Percentiles rank a stretch among this genome's conserved stretches.
phyloP scores from a whole-genome alignment of 441 rosid species.

The Mallotus repandus region DNA sequence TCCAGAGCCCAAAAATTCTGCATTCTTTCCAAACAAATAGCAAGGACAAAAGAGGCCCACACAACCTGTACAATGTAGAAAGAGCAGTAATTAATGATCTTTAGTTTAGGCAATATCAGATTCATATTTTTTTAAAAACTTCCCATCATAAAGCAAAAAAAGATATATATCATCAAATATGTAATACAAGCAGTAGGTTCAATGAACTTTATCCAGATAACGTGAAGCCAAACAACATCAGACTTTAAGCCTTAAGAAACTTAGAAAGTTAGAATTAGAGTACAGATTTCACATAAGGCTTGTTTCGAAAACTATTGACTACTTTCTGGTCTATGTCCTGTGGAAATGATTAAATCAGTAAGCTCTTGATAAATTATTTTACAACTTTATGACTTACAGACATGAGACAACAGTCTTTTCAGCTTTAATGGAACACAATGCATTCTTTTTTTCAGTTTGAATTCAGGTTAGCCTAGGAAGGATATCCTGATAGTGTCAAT shows the following conservation, averaged over 20 bases:
- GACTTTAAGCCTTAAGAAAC: not conserved
- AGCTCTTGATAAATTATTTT: not conserved
- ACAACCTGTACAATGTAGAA: constrained; percentile 42
- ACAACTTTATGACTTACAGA: not conserved
- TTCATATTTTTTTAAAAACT: not conserved
- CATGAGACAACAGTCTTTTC: not conserved
- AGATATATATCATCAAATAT: not conserved
- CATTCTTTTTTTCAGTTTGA: not conserved
- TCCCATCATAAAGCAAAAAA: not conserved
- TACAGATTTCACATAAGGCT: too few species aligned
- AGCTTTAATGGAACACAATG: not conserved
- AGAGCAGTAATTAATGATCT: not conserved
- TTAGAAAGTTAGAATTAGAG: not conserved
- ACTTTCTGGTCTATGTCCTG: not conserved
- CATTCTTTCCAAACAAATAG: constrained; percentile 82
- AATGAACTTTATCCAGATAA: not conserved
- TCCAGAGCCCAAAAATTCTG: constrained; percentile 85
- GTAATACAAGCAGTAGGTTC: not conserved
- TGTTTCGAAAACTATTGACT: not conserved
- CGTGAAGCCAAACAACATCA: not conserved
- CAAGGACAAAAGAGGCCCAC: constrained; percentile 87
- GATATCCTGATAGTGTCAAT: not conserved
- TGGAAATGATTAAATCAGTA: not conserved
- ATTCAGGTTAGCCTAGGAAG: not conserved
- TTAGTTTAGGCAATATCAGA: constrained; percentile 13